Conservation (phyloP, 129 eudicot genomes). For the Centella asiatica region DNA sequence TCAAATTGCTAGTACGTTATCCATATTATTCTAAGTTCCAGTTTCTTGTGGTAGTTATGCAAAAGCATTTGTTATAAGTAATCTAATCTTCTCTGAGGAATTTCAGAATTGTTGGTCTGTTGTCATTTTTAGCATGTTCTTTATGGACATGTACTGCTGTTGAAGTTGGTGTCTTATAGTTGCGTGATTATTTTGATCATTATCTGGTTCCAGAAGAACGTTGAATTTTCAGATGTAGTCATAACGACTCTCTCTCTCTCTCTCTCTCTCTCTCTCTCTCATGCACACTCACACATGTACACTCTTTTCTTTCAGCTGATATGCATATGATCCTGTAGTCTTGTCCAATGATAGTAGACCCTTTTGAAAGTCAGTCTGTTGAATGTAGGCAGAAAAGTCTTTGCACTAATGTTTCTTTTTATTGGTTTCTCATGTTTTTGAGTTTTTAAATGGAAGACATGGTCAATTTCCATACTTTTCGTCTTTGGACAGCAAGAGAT, state of each 20-base stretch:
- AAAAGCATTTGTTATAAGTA: not conserved
- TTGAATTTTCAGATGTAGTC: too few relatives aligned
- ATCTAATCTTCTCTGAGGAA: not conserved
- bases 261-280: too few relatives aligned
- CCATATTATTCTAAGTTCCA: not conserved
- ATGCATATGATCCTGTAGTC: too few relatives aligned
- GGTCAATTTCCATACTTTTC: too few relatives aligned
- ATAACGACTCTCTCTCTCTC: too few relatives aligned
- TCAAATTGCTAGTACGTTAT: not conserved
- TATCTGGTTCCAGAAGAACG: not conserved
- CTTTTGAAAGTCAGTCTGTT: not conserved
- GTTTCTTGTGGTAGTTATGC: not conserved
- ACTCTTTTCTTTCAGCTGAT: too few relatives aligned
- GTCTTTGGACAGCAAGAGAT: too few relatives aligned
- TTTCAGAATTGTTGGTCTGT: not conserved
- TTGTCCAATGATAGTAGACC: not conserved
- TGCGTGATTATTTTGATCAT: conserved; percentile 3
- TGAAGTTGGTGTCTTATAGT: too few relatives aligned
- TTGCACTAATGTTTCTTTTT: too few relatives aligned
- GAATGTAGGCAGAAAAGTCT: not conserved
- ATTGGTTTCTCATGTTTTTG: too few relatives aligned
- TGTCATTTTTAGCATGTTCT: not conserved
- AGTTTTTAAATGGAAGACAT: too few relatives aligned
- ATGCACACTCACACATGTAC: too few relatives aligned
- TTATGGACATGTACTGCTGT: not conserved